Evolutionary conservation across 352 stramenopile species (phyloP).

Genomic region (Globisporangium alternatum): DNA sequence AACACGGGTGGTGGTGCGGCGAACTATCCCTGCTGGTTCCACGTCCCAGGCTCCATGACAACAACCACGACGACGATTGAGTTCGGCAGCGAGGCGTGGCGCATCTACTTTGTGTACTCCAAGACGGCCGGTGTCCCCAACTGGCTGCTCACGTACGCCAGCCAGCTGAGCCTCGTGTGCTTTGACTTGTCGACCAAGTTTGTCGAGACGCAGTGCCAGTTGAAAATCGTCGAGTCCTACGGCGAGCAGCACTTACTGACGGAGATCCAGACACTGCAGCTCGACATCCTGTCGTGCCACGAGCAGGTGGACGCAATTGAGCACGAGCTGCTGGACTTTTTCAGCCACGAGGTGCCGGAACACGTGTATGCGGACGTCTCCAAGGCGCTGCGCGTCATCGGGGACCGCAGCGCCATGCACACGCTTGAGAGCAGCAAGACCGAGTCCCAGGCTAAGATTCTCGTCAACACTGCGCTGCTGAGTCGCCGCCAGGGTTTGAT

Average conservation of each 20-base stretch:
- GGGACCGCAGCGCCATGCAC: conserved; percentile 45
- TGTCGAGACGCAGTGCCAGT: conserved; percentile 27
- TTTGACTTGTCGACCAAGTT: conserved; percentile 42
- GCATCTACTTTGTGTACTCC: conserved; percentile 51
- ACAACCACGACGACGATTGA: conserved; percentile 21
- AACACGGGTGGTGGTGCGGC: not conserved
- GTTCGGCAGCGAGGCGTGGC: conserved; percentile 41
- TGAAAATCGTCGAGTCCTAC: conserved; percentile 33
- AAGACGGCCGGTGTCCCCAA: conserved; percentile 21
- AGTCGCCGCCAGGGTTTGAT: conserved; percentile 25
- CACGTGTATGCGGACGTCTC: conserved; percentile 43
- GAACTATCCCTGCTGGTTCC: conserved; percentile 16
- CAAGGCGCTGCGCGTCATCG: conserved; percentile 58
- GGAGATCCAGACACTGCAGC: conserved; percentile 40
- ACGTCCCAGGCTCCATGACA: not conserved
- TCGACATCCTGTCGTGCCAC: conserved; percentile 46
- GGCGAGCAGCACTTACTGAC: conserved; percentile 37
- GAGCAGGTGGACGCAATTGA: conserved; percentile 59
- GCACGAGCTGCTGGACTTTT: conserved; percentile 61
- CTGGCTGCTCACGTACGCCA: conserved; percentile 44
- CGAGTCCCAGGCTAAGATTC: conserved; percentile 37
- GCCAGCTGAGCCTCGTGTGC: conserved; percentile 37
- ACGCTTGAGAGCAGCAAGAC: conserved; percentile 42
- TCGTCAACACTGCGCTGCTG: conserved; percentile 24
- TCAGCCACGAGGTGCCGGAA: conserved; percentile 34